These are phyloP conservation scores for Tremella yokohamensis DNA, from an alignment of 768 basidiomycete genomes.

Conservation along the genomic window DNA sequence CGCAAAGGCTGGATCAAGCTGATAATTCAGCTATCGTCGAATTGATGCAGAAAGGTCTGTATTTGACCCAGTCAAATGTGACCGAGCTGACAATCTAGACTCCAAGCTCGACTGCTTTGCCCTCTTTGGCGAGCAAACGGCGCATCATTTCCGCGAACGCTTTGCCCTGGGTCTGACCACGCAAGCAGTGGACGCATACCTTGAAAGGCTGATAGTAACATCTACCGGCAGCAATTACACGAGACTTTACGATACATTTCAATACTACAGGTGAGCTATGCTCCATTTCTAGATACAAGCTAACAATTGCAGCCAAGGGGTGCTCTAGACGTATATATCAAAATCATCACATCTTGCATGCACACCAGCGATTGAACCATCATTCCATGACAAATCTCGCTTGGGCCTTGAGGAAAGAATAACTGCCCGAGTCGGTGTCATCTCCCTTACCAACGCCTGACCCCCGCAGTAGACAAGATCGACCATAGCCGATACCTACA, in stretches of 20 bases:
- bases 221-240: constrained; percentile 94
- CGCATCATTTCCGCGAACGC: constrained; percentile 79
- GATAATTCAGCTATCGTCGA: constrained; percentile 69
- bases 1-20: constrained; percentile 10
- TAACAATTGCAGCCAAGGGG: neutral
- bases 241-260: constrained; percentile 79
- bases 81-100: constrained; percentile 55
- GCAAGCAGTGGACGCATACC: constrained; percentile 71
- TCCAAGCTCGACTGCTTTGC: constrained; percentile 87
- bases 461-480: constrained; percentile 27
- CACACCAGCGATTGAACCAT: neutral
- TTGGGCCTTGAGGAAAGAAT: constrained; percentile 32
- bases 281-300: neutral
- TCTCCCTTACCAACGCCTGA: constrained; percentile 35
- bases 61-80: no score
- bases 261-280: constrained; percentile 44
- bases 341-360: constrained; percentile 4
- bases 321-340: constrained; percentile 1
- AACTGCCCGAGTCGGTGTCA: constrained; percentile 41
- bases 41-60: constrained; percentile 89
- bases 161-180: constrained; percentile 90
- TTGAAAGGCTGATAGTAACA: constrained; percentile 83
- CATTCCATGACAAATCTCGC: constrained; percentile 13
- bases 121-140: constrained; percentile 85
- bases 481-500: constrained; percentile 31